These are phyloP conservation scores for Cocos nucifera DNA, from an alignment of 176 grass and related monocot genomes.

Conservation along the genomic window DNA sequence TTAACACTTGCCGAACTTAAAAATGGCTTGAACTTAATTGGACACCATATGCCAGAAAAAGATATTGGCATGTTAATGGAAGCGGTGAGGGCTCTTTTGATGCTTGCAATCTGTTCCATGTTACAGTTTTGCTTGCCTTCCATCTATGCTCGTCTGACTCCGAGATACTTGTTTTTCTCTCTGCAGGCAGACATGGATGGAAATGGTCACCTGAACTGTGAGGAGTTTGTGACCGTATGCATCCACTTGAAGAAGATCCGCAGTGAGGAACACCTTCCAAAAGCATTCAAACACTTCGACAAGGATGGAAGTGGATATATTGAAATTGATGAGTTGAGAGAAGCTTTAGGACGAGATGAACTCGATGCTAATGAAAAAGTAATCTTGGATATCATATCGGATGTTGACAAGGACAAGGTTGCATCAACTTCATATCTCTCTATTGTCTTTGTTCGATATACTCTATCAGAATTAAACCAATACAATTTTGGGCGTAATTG, in stretches of 20 bases:
- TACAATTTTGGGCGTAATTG: too few relatives aligned
- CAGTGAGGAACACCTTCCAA: constrained; percentile 17
- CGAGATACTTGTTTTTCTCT: background rate
- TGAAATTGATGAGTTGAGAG: constrained; percentile 15
- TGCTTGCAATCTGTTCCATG: background rate
- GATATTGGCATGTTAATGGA: constrained; percentile 14
- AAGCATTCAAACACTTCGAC: constrained; percentile 16
- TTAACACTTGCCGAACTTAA: constrained; percentile 12
- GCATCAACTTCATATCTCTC: background rate
- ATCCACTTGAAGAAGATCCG: constrained; percentile 14
- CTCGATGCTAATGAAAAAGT: constrained; percentile 3
- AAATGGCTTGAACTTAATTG: constrained; percentile 6
- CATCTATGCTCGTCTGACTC: background rate
- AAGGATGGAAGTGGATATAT: constrained; percentile 11
- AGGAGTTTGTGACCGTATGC: constrained; percentile 13
- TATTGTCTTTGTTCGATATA: background rate
- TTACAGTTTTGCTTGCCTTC: background rate
- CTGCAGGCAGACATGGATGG: constrained; percentile 15
- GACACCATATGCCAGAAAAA: constrained; percentile 5
- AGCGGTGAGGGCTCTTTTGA: background rate
- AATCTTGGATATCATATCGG: constrained; percentile 11
- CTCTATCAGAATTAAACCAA: background rate
- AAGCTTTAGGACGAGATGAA: constrained; percentile 9
- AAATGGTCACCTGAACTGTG: constrained; percentile 13
- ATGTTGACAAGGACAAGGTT: constrained; percentile 20